Evolutionary conservation across 2,329 filamentous ascomycete genomes (phyloP).

Genomic region (Dothidotthia symphoricarpi): DNA sequence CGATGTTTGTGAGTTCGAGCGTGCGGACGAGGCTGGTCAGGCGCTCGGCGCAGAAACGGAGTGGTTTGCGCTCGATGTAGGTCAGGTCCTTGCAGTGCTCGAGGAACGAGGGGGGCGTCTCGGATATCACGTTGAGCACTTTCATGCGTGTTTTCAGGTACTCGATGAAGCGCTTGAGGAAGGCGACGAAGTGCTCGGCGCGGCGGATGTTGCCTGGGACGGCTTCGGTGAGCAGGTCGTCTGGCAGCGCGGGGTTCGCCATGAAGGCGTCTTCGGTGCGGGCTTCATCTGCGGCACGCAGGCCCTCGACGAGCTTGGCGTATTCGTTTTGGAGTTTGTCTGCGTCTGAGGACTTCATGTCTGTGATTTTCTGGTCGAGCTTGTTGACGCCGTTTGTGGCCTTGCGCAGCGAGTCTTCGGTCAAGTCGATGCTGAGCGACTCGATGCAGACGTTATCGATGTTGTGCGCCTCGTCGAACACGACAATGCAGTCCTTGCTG

Average conservation of each 20-base stretch:
- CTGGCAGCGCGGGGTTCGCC: constrained; percentile 89
- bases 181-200: constrained; percentile 93
- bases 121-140: constrained; percentile 93
- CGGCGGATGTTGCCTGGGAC: constrained; percentile 94
- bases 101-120: constrained; percentile 92
- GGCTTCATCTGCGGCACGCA: constrained; percentile 83
- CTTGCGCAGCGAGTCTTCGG: constrained; percentile 88
- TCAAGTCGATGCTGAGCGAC: constrained; percentile 92
- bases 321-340: constrained; percentile 95
- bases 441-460: constrained; percentile 99
- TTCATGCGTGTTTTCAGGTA: constrained; percentile 99
- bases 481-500: constrained; percentile 96
- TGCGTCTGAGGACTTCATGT: constrained; percentile 95
- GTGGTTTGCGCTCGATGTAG: constrained; percentile 93
- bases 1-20: constrained; percentile 92
- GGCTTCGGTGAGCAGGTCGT: constrained; percentile 91
- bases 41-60: constrained; percentile 91
- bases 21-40: constrained; percentile 92
- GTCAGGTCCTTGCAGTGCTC: constrained; percentile 92
- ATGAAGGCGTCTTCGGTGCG: constrained; percentile 95
- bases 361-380: constrained; percentile 82
- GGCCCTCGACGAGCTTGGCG: constrained; percentile 86
- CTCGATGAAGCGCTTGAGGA: constrained; percentile 94
- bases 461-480: constrained; percentile 98
- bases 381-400: constrained; percentile 89